These are phyloP conservation scores for Fusarium penzigii DNA, from an alignment of 2,329 filamentous ascomycete genomes.

Conservation along the genomic window DNA sequence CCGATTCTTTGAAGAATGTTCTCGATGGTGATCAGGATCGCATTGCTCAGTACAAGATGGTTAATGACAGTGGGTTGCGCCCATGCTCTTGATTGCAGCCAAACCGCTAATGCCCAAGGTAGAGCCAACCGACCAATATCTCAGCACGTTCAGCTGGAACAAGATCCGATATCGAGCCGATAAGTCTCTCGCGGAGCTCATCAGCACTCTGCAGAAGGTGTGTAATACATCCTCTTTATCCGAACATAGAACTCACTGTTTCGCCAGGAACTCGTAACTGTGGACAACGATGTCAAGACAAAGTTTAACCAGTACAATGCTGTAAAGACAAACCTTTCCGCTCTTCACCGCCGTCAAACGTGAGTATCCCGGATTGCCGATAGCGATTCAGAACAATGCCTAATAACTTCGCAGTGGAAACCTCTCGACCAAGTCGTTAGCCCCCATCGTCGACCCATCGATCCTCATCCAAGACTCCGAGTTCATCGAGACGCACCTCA, in stretches of 20 bases:
- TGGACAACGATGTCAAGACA: conserved; percentile 93
- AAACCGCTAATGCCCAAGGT: conserved; percentile 29
- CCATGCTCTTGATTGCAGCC: background rate
- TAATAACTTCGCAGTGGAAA: conserved; percentile 66
- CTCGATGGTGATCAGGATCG: conserved; percentile 84
- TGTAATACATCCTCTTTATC: background rate
- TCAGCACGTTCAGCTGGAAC: conserved; percentile 91
- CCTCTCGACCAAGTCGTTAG: conserved; percentile 88
- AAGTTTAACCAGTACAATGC: conserved; percentile 95
- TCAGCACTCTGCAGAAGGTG: conserved; percentile 87
- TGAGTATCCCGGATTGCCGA: conserved; percentile 40
- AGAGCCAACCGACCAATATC: conserved; percentile 96
- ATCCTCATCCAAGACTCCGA: conserved; percentile 87
- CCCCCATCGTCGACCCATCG: conserved; percentile 80
- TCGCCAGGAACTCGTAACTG: conserved; percentile 76
- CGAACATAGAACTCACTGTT: conserved; percentile 6
- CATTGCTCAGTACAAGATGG: conserved; percentile 82
- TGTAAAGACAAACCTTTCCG: conserved; percentile 79
- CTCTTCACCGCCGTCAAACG: conserved; percentile 86
- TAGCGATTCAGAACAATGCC: background rate
- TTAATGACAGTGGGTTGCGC: conserved; percentile 78
- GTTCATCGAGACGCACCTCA: conserved; percentile 92
- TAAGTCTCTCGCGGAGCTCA: conserved; percentile 82
- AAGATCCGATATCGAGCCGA: conserved; percentile 96
- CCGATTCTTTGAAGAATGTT: conserved; percentile 79